Base-by-base conservation (phyloP, 208 protist species). In the Wallacemonas sp. region DNA sequence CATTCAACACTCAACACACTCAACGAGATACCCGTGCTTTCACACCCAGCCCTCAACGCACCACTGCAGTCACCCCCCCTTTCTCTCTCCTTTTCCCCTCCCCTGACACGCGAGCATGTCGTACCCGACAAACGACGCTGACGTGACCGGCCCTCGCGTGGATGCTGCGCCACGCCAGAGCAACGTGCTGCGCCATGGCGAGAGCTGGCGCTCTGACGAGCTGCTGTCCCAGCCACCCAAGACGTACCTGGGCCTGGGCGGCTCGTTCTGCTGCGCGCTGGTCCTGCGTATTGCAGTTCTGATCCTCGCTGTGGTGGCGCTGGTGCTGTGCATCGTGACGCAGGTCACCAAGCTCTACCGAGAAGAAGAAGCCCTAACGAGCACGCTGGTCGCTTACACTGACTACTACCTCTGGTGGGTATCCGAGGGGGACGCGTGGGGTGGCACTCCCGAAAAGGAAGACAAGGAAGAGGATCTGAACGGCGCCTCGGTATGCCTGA, bases 311-410 rank as follows among this genome's bases (percentile, higher is more conserved):
- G 3, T 58, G 5, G 52, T 58, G 12, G 52, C 32, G 17, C 52
- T 58, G 9, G 52, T 58, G 52, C 52, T 58, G 52, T 58, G 52
- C 52, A 58, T 58, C 32, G 52, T 58, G 0, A 58, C 52, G 30
- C 52, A 58, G 52, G 52, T 38, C 9, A 41, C 32, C 3, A 3
- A 0, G 12, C 24, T 58, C 30, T 58, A 26, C 29, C 17, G 38
- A 11, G 52, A 58, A 24, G 32, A 9, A 4, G 30, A 58, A 27
- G 11, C 32, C 21, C 11, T 23, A 14, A 16, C 16, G 17, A 33
- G 27, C n/a, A 16, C 2, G 26, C 30, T 24, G 30, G 19, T 30
- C 6, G 38, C 11, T 14, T 41, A 17, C 2, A 58, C 32, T 26
- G 41, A 24, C 6, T 58, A 43, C 52, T 26, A 26, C 16, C 52